phyloP scores from a whole-genome alignment of 1,139 yeast species.

The Blastobotrys apis region DNA sequence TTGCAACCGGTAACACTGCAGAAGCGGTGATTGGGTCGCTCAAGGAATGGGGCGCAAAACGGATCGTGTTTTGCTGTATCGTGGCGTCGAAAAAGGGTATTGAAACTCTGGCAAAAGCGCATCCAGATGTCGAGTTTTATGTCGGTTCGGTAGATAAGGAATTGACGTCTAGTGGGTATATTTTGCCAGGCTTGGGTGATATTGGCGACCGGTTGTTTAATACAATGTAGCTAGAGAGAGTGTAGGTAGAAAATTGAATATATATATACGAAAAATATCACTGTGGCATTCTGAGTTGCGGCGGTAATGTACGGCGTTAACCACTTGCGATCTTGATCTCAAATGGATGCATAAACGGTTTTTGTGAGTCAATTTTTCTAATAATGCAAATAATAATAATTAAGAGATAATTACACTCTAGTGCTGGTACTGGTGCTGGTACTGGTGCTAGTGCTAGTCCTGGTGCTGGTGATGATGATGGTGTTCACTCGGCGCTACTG shows the following conservation, averaged over 20 bases:
- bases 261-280: too few species aligned
- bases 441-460: too few species aligned
- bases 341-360: too few species aligned
- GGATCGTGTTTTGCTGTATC: conserved; percentile 31
- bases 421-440: too few species aligned
- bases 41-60: conserved; percentile 35
- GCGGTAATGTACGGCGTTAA: too few species aligned
- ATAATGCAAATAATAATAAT: too few species aligned
- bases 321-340: too few species aligned
- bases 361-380: too few species aligned
- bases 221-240: neutral
- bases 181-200: conserved; percentile 38
- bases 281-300: too few species aligned
- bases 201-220: conserved; percentile 33
- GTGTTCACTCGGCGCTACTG: neutral
- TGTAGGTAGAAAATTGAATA: too few species aligned
- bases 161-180: conserved; percentile 30
- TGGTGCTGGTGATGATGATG: too few species aligned
- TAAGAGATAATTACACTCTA: too few species aligned
- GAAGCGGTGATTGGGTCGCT: conserved; percentile 33
- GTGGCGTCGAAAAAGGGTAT: conserved; percentile 31
- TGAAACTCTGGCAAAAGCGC: conserved; percentile 20
- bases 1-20: conserved; percentile 39
- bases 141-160: conserved; percentile 33
- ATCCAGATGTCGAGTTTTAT: conserved; percentile 30